Percentiles rank a stretch among this genome's conserved stretches.
These are phyloP conservation scores for Daldinia grandis DNA, from an alignment of 495 filamentous ascomycete genomes.

Conservation along the genomic window DNA sequence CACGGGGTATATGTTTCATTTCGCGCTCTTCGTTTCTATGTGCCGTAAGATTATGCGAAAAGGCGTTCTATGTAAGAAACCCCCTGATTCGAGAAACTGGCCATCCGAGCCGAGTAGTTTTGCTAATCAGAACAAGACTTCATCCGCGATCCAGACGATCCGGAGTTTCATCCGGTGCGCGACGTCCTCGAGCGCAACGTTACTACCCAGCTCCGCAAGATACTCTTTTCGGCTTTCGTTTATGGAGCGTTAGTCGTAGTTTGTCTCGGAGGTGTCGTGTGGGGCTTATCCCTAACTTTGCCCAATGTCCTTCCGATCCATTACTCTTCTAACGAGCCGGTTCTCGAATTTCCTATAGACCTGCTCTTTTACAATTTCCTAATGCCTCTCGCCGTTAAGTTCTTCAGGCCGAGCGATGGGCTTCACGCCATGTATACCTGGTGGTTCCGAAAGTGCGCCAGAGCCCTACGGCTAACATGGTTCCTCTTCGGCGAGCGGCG, in stretches of 20 bases:
- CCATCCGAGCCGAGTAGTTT: not conserved
- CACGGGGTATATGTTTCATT: constrained; percentile 99
- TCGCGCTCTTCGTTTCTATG: constrained; percentile 98
- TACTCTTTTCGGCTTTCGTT: constrained; percentile 92
- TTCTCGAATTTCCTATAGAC: constrained; percentile 94
- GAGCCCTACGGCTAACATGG: constrained; percentile 79
- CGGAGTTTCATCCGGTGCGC: constrained; percentile 95
- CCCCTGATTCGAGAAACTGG: not conserved
- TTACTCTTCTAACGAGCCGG: constrained; percentile 88
- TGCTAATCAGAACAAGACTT: constrained; percentile 70
- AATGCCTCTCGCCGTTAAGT: constrained; percentile 82
- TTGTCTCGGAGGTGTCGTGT: constrained; percentile 94
- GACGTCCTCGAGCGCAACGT: constrained; percentile 96
- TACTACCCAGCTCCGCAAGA: constrained; percentile 92
- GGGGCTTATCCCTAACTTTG: constrained; percentile 76
- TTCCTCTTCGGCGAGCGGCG: constrained; percentile 90
- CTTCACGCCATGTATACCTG: constrained; percentile 87
- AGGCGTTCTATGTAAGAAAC: constrained; percentile 83
- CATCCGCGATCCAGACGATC: constrained; percentile 97
- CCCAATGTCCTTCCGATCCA: constrained; percentile 84
- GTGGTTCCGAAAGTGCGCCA: constrained; percentile 94
- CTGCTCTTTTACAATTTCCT: constrained; percentile 96
- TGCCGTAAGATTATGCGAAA: constrained; percentile 95
- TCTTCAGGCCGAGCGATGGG: constrained; percentile 83
- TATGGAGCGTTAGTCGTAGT: constrained; percentile 93